Conservation (phyloP, 2,329 filamentous ascomycete species). For the Aspergillus tubingensis region DNA sequence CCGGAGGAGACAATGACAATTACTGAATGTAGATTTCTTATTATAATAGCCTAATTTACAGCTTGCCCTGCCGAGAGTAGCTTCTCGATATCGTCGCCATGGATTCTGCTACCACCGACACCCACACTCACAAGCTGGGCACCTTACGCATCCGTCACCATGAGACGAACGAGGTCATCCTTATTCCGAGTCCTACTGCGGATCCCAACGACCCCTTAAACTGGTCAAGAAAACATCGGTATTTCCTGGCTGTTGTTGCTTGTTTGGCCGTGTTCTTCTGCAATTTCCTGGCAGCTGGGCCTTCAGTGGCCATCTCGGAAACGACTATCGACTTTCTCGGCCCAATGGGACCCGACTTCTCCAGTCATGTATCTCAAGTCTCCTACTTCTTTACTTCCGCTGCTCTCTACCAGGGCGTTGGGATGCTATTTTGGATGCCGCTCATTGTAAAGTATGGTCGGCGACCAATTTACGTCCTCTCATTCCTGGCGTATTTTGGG, state of each 20-base stretch:
- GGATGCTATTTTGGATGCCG: slow-evolving; percentile 42
- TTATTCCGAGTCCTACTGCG: not conserved
- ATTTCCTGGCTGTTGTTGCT: slow-evolving; percentile 9
- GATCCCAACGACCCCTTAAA: slow-evolving; percentile 3
- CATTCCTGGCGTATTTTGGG: slow-evolving; percentile 33
- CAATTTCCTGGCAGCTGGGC: slow-evolving; percentile 60
- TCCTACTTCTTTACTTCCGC: slow-evolving; percentile 58
- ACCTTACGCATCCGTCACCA: not conserved
- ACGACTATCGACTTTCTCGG: slow-evolving; percentile 54
- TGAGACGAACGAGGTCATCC: slow-evolving; percentile 1
- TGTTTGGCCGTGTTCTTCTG: slow-evolving; percentile 54
- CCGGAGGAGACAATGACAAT: too few species aligned
- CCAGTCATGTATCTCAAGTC: slow-evolving; percentile 21
- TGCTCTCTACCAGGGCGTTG: slow-evolving; percentile 52
- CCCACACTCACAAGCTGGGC: not conserved
- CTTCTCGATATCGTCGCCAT: not conserved
- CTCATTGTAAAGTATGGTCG: slow-evolving; percentile 41
- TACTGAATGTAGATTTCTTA: too few species aligned
- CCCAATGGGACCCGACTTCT: slow-evolving; percentile 19
- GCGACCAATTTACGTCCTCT: slow-evolving; percentile 27
- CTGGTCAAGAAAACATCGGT: not conserved
- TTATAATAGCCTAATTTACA: too few species aligned
- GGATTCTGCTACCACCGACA: not conserved
- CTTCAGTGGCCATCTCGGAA: slow-evolving; percentile 53
- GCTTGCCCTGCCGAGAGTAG: too few species aligned